phyloP scores from a whole-genome alignment of 2,329 filamentous ascomycete species.

The Hypoxylon sp. region DNA sequence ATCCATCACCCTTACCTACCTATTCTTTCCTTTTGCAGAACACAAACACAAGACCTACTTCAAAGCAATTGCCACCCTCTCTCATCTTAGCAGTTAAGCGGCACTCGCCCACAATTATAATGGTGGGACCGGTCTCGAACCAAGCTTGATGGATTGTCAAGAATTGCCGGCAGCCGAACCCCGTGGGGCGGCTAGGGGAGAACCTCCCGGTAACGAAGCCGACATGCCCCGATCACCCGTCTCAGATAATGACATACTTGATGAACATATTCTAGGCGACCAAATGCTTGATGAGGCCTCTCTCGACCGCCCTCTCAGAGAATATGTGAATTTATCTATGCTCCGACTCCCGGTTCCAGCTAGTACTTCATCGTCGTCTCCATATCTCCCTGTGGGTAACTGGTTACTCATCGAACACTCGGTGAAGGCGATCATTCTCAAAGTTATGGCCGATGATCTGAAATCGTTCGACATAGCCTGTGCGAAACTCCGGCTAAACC shows the following conservation, averaged over 20 bases:
- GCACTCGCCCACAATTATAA: not conserved
- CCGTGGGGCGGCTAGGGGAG: too few species aligned
- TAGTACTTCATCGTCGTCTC: not conserved
- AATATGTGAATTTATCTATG: not conserved
- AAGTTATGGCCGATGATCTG: not conserved
- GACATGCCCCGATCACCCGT: not conserved
- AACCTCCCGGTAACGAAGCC: not conserved
- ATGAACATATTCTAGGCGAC: not conserved
- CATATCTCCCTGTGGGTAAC: not conserved
- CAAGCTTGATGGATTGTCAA: constrained; percentile 5
- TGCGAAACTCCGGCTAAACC: not conserved
- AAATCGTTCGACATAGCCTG: constrained; percentile 16
- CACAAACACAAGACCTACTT: not conserved
- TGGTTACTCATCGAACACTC: constrained; percentile 24
- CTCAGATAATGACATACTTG: not conserved
- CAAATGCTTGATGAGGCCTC: not conserved
- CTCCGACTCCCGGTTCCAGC: not conserved
- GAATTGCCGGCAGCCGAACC: too few species aligned
- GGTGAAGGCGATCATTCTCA: constrained; percentile 20
- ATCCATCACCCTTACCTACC: not conserved
- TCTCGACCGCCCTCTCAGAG: not conserved
- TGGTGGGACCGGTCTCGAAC: not conserved
- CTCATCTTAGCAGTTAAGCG: not conserved
- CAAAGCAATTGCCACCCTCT: not conserved
- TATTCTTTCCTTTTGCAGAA: not conserved